These are phyloP conservation scores for Microsporum audouinii DNA, from an alignment of 2,329 filamentous ascomycete genomes.

Conservation along the genomic window DNA sequence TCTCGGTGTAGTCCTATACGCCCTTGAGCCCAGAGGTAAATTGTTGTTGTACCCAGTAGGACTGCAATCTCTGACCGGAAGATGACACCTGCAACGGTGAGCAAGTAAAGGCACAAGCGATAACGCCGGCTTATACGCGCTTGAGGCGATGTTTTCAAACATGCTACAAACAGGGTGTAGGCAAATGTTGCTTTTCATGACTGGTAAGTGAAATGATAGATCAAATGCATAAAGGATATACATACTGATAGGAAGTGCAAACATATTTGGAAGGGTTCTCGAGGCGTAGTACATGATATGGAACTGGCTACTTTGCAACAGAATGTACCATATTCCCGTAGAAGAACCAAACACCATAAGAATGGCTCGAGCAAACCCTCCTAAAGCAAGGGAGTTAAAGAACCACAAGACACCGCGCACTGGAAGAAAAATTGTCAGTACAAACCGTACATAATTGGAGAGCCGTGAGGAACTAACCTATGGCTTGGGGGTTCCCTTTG, in stretches of 20 bases:
- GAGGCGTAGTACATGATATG: conserved; percentile 89
- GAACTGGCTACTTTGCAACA: conserved; percentile 75
- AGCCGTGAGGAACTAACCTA: neutral
- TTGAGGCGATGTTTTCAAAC: conserved; percentile 16
- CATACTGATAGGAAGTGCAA: conserved; percentile 77
- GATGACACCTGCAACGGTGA: conserved; percentile 69
- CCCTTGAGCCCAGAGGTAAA: conserved; percentile 49
- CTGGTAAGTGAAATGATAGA: neutral
- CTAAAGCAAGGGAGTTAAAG: conserved; percentile 58
- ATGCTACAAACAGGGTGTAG: neutral
- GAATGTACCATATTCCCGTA: conserved; percentile 65
- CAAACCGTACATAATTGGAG: neutral
- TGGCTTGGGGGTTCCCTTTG: neutral
- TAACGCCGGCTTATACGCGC: conserved; percentile 38
- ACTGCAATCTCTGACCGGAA: conserved; percentile 86
- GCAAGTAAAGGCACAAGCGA: conserved; percentile 56
- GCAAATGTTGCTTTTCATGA: conserved; percentile 6
- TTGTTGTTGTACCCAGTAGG: conserved; percentile 56
- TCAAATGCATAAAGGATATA: conserved; percentile 14
- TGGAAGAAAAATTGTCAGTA: conserved; percentile 19
- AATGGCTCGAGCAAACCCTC: conserved; percentile 54
- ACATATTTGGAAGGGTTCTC: conserved; percentile 88
- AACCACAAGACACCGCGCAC: conserved; percentile 68
- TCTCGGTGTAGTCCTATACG: conserved; percentile 42
- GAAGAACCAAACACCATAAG: conserved; percentile 55